phyloP scores from a whole-genome alignment of 1,139 yeast genomes.

The Candida glucosophila region DNA sequence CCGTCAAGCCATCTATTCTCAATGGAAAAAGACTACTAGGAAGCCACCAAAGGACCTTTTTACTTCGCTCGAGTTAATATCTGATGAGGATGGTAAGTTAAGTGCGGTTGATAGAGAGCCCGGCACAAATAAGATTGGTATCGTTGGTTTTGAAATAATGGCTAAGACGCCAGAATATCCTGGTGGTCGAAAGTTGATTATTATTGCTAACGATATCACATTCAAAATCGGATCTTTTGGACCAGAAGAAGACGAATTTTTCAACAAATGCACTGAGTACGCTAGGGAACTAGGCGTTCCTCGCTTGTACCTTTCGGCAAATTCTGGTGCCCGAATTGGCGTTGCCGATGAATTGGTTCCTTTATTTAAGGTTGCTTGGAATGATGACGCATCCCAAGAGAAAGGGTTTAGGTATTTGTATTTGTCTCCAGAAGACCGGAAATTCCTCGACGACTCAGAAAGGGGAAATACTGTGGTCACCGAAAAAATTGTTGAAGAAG shows the following conservation, averaged over 20 bases:
- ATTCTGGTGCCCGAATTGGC: slow-evolving; percentile 98
- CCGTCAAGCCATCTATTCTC: slow-evolving; percentile 82
- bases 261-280: slow-evolving; percentile 84
- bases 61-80: slow-evolving; percentile 72
- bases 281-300: slow-evolving; percentile 92
- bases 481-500: slow-evolving; percentile 75
- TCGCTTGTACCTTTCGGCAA: slow-evolving; percentile 89
- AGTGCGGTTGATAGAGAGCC: slow-evolving; percentile 92
- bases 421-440: slow-evolving; percentile 61
- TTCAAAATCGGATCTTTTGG: slow-evolving; percentile 98
- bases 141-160: slow-evolving; percentile 90
- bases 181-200: slow-evolving; percentile 83
- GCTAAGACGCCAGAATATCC: slow-evolving; percentile 98
- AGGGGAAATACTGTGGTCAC: slow-evolving; percentile 59
- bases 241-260: slow-evolving; percentile 90
- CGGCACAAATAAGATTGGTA: slow-evolving; percentile 91
- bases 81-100: slow-evolving; percentile 67
- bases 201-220: slow-evolving; percentile 95
- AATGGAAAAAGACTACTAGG: slow-evolving; percentile 68
- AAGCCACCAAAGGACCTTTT: slow-evolving; percentile 76
- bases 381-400: slow-evolving; percentile 60
- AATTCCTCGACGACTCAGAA: slow-evolving; percentile 49
- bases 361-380: slow-evolving; percentile 88
- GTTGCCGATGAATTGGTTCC: slow-evolving; percentile 94
- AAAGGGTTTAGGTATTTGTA: slow-evolving; percentile 90